These are phyloP conservation scores for Lachancea mirantina DNA, from an alignment of 805 yeast genomes.

Conservation along the genomic window DNA sequence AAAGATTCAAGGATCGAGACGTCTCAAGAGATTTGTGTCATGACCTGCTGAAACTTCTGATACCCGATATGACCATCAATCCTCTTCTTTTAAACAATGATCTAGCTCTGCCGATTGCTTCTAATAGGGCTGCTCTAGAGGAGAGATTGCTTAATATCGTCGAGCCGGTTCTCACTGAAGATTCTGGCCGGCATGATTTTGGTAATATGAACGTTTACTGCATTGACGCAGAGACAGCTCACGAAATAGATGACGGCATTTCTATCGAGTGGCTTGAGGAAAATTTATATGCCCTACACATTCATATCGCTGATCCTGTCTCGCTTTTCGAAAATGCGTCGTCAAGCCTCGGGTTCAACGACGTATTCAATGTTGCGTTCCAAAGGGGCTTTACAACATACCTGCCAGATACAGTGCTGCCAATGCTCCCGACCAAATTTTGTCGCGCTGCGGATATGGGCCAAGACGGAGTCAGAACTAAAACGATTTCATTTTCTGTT, in stretches of 20 bases:
- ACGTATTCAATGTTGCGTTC: conserved; percentile 46
- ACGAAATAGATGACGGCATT: conserved; percentile 92
- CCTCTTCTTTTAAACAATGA: conserved; percentile 48
- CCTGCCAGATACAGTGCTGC: conserved; percentile 54
- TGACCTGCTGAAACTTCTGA: conserved; percentile 37
- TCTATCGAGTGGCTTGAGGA: conserved; percentile 40
- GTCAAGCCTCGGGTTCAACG: conserved; percentile 12
- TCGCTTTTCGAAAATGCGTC: conserved; percentile 44
- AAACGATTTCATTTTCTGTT: conserved; percentile 43
- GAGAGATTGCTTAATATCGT: conserved; percentile 30
- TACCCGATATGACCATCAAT: conserved; percentile 30
- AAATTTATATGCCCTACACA: conserved; percentile 40
- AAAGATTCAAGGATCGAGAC: conserved; percentile 31
- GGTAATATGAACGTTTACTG: conserved; percentile 57
- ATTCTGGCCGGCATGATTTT: conserved; percentile 35
- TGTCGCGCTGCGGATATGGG: conserved; percentile 49
- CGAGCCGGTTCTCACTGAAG: conserved; percentile 6
- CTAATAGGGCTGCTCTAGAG: conserved; percentile 38
- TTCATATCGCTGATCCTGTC: conserved; percentile 86
- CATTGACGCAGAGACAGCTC: conserved; percentile 72
- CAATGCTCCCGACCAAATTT: conserved; percentile 63
- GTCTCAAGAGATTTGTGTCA: conserved; percentile 49
- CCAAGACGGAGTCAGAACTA: conserved; percentile 32
- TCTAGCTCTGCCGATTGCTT: conserved; percentile 40
- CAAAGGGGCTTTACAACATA: conserved; percentile 61